Percentiles rank a stretch among this genome's conserved stretches.
Evolutionary conservation across 768 basidiomycete species (phyloP).

Genomic region (Russula earlei): DNA sequence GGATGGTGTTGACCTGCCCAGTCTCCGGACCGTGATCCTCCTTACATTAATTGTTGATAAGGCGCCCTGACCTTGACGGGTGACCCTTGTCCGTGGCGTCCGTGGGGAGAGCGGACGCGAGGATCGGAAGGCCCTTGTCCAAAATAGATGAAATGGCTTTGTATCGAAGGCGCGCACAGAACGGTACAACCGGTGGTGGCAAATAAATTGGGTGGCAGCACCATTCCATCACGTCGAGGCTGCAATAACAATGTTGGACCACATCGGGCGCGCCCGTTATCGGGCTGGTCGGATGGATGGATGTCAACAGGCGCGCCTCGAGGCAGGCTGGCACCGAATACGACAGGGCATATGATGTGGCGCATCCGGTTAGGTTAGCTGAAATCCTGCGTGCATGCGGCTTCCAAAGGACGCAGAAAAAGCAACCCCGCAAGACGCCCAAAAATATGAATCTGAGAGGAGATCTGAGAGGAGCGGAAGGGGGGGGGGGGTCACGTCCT

Average conservation of each 20-base stretch:
- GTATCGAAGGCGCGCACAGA: neutral
- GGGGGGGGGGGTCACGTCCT: too few species aligned
- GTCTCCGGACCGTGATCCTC: constrained; percentile 1
- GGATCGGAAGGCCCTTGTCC: constrained; percentile 9
- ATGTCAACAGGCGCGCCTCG: neutral
- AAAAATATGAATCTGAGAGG: neutral
- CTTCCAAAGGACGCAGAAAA: constrained; percentile 5
- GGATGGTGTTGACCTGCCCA: neutral
- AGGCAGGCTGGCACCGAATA: neutral
- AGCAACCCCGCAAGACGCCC: neutral
- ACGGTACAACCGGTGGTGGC: too few species aligned
- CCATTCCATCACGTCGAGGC: neutral
- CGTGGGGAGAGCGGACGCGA: neutral
- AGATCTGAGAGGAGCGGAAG: neutral
- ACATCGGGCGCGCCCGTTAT: neutral
- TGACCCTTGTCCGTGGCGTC: constrained; percentile 5
- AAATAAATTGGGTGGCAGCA: too few species aligned
- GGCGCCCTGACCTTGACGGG: neutral
- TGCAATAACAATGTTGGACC: neutral
- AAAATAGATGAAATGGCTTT: neutral
- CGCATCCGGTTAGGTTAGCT: neutral
- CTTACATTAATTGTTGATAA: neutral
- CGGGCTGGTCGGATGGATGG: neutral
- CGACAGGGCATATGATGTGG: constrained; percentile 13
- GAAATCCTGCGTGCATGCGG: neutral